Evolutionary conservation across 176 grass and related monocot genomes (phyloP).

Genomic region (Raddia distichophylla): DNA sequence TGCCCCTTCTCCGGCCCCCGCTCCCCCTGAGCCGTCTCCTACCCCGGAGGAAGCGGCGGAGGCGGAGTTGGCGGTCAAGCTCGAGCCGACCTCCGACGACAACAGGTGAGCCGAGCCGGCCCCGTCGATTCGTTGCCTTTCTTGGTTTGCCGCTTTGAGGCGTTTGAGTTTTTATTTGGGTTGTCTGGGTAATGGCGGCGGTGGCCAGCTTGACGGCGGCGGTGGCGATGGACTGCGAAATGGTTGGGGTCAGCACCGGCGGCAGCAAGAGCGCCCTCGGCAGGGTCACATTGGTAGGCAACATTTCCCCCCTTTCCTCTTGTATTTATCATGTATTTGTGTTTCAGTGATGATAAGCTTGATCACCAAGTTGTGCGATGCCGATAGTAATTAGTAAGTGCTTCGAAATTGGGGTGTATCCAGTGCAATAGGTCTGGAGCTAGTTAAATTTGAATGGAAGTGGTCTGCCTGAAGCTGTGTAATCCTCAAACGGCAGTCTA

Average conservation of each 20-base stretch:
- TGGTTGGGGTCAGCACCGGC: slow-evolving; percentile 75
- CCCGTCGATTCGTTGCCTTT: neutral
- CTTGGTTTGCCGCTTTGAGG: slow-evolving; percentile 27
- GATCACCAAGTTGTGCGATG: neutral
- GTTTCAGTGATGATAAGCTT: neutral
- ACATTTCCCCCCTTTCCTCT: neutral
- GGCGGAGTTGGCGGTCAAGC: slow-evolving; percentile 23
- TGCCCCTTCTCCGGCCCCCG: slow-evolving; percentile 27
- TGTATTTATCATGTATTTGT: neutral
- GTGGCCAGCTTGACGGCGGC: slow-evolving; percentile 69
- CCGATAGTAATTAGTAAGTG: neutral
- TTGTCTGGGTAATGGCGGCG: slow-evolving; percentile 7
- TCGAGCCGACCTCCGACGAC: slow-evolving; percentile 71
- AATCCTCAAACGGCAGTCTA: slow-evolving; percentile 1
- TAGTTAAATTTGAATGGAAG: neutral
- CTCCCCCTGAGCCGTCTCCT: slow-evolving; percentile 30
- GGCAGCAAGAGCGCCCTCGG: slow-evolving; percentile 80
- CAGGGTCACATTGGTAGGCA: slow-evolving; percentile 74
- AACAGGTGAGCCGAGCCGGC: slow-evolving; percentile 51
- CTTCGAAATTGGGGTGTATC: neutral
- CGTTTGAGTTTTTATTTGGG: slow-evolving; percentile 26
- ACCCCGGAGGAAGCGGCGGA: neutral
- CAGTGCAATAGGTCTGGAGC: neutral
- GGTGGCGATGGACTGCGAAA: slow-evolving; percentile 89
- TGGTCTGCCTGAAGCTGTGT: neutral